Percentiles rank a stretch among this genome's conserved stretches.
phyloP scores from a whole-genome alignment of 345 rosid genomes.

The Salix caprea region DNA sequence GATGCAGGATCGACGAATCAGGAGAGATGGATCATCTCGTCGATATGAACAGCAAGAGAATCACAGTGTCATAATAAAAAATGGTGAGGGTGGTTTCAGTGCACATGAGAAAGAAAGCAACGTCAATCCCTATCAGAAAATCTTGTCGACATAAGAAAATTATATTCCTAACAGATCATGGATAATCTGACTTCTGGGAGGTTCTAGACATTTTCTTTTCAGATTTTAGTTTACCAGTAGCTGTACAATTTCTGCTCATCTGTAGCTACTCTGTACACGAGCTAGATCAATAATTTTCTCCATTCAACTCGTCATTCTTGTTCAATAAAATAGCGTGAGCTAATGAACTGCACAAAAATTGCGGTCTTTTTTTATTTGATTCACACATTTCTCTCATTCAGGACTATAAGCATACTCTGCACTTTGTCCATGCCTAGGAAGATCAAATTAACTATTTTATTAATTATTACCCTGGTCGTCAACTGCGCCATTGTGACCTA shows the following conservation, averaged over 20 bases:
- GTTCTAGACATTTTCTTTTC: background rate
- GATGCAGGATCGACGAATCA: conserved; percentile 28
- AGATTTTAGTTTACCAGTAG: background rate
- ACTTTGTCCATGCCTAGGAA: too few relatives aligned
- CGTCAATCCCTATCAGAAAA: conserved; percentile 20
- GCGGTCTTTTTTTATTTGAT: too few relatives aligned
- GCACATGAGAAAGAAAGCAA: conserved; percentile 6
- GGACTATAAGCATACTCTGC: too few relatives aligned
- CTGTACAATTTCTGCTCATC: background rate
- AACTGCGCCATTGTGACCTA: conserved; percentile 54
- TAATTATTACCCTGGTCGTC: conserved; percentile 76
- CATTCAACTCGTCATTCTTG: background rate
- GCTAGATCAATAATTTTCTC: background rate
- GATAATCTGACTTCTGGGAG: background rate
- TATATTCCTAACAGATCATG: background rate
- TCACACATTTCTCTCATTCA: too few relatives aligned
- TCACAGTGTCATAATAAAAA: background rate
- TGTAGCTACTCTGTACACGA: background rate
- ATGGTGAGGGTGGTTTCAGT: background rate
- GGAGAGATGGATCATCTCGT: conserved; percentile 16
- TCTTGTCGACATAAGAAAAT: background rate
- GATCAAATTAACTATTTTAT: too few relatives aligned
- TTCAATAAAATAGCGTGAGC: too few relatives aligned
- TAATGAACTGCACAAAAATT: too few relatives aligned
- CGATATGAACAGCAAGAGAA: conserved; percentile 9